Evolutionary conservation across 2,329 filamentous ascomycete genomes (phyloP), one percentile per base, ranked within the genome.

Genomic region (Ceratocystis harringtonii): DNA sequence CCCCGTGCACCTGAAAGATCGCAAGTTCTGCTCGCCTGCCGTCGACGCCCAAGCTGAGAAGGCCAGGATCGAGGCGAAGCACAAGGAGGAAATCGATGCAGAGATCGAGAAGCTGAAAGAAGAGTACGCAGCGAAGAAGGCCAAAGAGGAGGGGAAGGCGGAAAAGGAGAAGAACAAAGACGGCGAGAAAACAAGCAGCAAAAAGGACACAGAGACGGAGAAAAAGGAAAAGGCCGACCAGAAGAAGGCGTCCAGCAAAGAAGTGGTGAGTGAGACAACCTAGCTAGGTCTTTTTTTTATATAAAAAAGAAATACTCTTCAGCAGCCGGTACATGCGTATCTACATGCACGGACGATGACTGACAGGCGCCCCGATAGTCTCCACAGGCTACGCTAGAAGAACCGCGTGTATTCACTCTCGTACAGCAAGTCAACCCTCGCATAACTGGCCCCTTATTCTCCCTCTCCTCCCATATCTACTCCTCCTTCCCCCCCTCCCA

Each of bases 321-420:
- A 41, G 10, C 3, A 12, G 36, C 36, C 8, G 36, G 36, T 41
- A 41, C 36, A 12, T 41, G 36, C 48, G 22, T 15, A 25, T 25
- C 48, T 28, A 25, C 5, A 28, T 15, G 8, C 8, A 52, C 22
- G 15, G 7, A 28, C 30, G 17, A 50, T 15, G 10, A 25, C 61
- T 55, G 41, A 50, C 28, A 8, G 8, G 25, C 17, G 19, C 10
- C 2, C 28, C 17, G 25, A 48, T 66, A 67, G 25, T 65, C 67
- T 58, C 45, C 43, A 0, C 4, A 15, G 68, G 0, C 61, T 6
- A 64, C 71, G 7, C 52, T n/a, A 58, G 52, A 32, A 6, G 85
- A 87, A 66, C 87, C 90, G 22, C 84, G 92, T 52, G 81, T 95
- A 2, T 99, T 94, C 76, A 84, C 88, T 69, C 78, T 96, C 67